A percentile compares a stretch with the other conserved stretches of the same genome.
Conservation (phyloP, 1,139 yeast genomes). For the Suhomyces terraborum region DNA sequence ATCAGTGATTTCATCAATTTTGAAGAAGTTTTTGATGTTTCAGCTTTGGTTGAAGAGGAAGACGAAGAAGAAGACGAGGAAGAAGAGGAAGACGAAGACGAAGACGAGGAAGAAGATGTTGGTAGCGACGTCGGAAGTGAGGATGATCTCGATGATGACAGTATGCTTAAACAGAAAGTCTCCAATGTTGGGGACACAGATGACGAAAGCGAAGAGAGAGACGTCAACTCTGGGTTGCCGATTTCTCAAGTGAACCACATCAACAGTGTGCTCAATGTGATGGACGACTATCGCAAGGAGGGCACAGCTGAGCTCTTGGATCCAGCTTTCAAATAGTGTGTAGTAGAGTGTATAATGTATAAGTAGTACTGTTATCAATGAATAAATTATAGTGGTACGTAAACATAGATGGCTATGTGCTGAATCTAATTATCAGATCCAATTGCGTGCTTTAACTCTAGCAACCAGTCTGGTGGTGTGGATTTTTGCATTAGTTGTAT, state of each 20-base stretch:
- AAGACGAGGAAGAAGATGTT: slow-evolving; percentile 14
- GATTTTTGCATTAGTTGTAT: too few species aligned
- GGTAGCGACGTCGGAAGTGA: slow-evolving; percentile 19
- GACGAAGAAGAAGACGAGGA: slow-evolving; percentile 9
- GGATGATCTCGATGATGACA: slow-evolving; percentile 16
- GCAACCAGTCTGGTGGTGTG: too few species aligned
- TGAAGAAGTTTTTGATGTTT: slow-evolving; percentile 20
- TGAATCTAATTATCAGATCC: too few species aligned
- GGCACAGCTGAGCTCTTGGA: slow-evolving; percentile 25
- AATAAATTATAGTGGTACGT: too few species aligned
- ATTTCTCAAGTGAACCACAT: slow-evolving; percentile 13
- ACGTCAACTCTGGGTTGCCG: slow-evolving; percentile 7
- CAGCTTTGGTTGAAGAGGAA: slow-evolving; percentile 8
- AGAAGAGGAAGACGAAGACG: slow-evolving; percentile 16
- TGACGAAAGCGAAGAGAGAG: slow-evolving; percentile 14
- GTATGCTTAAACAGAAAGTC: slow-evolving; percentile 5
- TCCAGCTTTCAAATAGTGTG: slow-evolving; percentile 25
- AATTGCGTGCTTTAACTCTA: too few species aligned
- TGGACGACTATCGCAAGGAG: slow-evolving; percentile 13
- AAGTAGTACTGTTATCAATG: not conserved
- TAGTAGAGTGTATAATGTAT: slow-evolving; percentile 7
- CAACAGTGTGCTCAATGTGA: slow-evolving; percentile 9
- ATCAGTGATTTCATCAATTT: slow-evolving; percentile 35
- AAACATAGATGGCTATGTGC: too few species aligned
- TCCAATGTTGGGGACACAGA: slow-evolving; percentile 19